These are phyloP conservation scores for Kwoniella shivajii DNA, from an alignment of 1,284 basidiomycete species.

Conservation along the genomic window DNA sequence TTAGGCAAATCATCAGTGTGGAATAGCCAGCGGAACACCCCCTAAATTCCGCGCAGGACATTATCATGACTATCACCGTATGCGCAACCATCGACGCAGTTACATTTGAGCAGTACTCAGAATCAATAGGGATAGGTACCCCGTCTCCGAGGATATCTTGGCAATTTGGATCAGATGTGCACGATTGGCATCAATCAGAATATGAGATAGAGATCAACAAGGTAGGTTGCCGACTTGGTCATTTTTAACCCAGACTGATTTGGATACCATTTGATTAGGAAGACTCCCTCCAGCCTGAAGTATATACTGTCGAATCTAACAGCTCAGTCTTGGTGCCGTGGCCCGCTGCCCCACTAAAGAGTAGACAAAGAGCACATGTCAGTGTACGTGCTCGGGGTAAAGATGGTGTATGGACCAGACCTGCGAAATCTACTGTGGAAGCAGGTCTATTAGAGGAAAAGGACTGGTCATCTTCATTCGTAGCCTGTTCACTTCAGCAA, in stretches of 20 bases:
- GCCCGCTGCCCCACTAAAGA: conserved; percentile 29
- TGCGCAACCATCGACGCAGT: conserved; percentile 1
- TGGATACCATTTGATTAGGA: too few relatives aligned
- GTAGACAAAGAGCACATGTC: conserved; percentile 24
- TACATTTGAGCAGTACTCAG: conserved; percentile 13
- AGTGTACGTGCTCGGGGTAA: conserved; percentile 18
- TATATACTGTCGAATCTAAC: conserved; percentile 15
- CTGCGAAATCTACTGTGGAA: conserved; percentile 22
- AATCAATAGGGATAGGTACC: conserved; percentile 16
- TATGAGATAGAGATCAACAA: conserved; percentile 24
- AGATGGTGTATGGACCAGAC: conserved; percentile 17
- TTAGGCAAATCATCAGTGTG: too few relatives aligned
- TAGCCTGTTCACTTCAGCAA: conserved; percentile 7
- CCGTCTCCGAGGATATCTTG: conserved; percentile 33
- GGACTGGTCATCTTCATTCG: conserved; percentile 30
- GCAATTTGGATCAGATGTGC: conserved; percentile 19
- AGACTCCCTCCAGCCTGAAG: neutral
- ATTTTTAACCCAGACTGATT: neutral
- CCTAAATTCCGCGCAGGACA: too few relatives aligned
- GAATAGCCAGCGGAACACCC: too few relatives aligned
- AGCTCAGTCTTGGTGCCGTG: conserved; percentile 36
- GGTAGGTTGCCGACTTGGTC: neutral
- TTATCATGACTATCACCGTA: conserved; percentile 1
- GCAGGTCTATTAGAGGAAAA: conserved; percentile 22
- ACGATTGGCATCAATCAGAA: conserved; percentile 30